phyloP scores from a whole-genome alignment of 192 early-diverging fungal species.

The Coemansia sp. region DNA sequence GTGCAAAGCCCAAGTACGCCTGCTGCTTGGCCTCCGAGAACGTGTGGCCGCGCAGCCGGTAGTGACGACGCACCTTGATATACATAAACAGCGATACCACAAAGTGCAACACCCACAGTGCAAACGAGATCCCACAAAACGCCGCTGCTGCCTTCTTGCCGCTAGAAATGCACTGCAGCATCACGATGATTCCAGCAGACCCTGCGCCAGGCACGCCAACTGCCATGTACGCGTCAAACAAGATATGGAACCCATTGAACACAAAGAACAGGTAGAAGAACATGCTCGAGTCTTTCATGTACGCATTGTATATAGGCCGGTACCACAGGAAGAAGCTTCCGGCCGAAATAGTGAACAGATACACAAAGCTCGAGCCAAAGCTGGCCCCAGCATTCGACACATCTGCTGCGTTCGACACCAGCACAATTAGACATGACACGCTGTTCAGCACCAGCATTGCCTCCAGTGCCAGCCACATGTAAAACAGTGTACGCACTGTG shows the following conservation, averaged over 20 bases:
- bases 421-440: conserved; percentile 71
- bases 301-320: conserved; percentile 84
- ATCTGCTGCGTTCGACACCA: conserved; percentile 63
- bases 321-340: conserved; percentile 87
- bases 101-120: conserved; percentile 66
- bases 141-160: conserved; percentile 67
- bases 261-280: conserved; percentile 86
- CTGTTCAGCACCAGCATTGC: conserved; percentile 74
- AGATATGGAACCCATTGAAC: conserved; percentile 82
- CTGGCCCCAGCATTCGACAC: conserved; percentile 70
- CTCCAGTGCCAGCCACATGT: conserved; percentile 73
- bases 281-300: conserved; percentile 81
- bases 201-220: conserved; percentile 83
- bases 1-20: conserved; percentile 59
- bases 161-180: conserved; percentile 69
- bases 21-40: conserved; percentile 71
- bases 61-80: conserved; percentile 64
- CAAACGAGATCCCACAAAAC: conserved; percentile 63
- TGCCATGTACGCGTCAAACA: conserved; percentile 81
- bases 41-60: conserved; percentile 68
- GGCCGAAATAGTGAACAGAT: conserved; percentile 72
- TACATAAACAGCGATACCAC: conserved; percentile 62
- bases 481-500: conserved; percentile 69
- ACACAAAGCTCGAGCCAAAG: conserved; percentile 74
- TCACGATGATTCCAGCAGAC: conserved; percentile 77